These are phyloP conservation scores for Thalassia testudinum DNA, from an alignment of 116 monocot species.

Conservation along the genomic window DNA sequence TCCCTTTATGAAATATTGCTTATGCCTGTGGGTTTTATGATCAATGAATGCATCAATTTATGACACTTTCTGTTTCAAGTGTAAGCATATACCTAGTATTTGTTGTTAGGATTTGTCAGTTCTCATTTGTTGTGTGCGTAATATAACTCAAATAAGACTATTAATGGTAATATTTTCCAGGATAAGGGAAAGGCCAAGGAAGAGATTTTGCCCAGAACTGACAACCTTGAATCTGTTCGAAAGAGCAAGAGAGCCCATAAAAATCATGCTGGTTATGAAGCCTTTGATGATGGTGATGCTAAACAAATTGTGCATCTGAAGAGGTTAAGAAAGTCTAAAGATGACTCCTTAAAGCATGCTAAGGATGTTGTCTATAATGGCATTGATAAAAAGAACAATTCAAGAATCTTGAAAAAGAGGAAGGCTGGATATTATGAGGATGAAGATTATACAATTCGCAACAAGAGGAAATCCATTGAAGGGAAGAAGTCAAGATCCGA, in stretches of 20 bases:
- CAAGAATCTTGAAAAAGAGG: slow-evolving; percentile 9
- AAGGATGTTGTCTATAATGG: slow-evolving; percentile 7
- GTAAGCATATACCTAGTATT: too few relatives aligned
- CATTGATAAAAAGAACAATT: slow-evolving; percentile 10
- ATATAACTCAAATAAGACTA: too few relatives aligned
- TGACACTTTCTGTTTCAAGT: too few relatives aligned
- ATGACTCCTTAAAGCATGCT: slow-evolving; percentile 5
- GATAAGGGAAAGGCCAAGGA: too few relatives aligned
- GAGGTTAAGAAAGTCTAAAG: slow-evolving; percentile 33
- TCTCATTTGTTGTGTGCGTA: too few relatives aligned
- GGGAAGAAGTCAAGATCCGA: slow-evolving; percentile 15
- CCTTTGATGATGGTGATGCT: slow-evolving; percentile 37
- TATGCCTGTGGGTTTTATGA: too few relatives aligned
- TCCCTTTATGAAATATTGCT: too few relatives aligned
- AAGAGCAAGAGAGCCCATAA: slow-evolving; percentile 82
- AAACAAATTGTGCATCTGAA: slow-evolving; percentile 37
- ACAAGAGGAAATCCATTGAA: slow-evolving; percentile 5
- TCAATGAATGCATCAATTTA: too few relatives aligned
- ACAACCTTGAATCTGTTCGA: slow-evolving; percentile 46
- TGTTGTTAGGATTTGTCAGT: too few relatives aligned
- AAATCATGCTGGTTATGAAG: slow-evolving; percentile 39
- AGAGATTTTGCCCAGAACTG: too few relatives aligned
- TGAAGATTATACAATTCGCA: slow-evolving; percentile 23
- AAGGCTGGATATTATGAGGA: slow-evolving; percentile 26
- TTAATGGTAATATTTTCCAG: too few relatives aligned